Percentiles rank a stretch among this genome's conserved stretches.
Conservation (phyloP, 2,329 filamentous ascomycete species). For the Aspergillus uvarum region DNA sequence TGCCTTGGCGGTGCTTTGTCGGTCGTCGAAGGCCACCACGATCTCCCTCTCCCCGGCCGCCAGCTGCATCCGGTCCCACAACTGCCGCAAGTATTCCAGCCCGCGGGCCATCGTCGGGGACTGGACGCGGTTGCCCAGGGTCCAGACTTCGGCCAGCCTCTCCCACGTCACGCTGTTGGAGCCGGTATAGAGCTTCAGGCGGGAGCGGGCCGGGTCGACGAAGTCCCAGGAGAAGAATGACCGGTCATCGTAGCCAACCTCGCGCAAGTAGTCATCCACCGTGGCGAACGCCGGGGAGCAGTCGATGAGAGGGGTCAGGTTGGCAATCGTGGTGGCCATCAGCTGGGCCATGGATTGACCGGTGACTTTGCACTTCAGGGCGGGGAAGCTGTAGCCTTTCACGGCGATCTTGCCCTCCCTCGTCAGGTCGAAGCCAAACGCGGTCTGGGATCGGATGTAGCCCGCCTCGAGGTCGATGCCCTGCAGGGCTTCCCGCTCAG, state of each 20-base stretch:
- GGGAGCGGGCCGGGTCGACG: too few relatives aligned
- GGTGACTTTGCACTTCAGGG: conserved; percentile 10
- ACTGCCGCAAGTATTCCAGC: neutral
- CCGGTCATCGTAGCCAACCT: too few relatives aligned
- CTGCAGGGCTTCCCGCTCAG: neutral
- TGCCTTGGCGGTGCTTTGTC: neutral
- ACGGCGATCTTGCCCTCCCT: conserved; percentile 7
- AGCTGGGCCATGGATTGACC: neutral
- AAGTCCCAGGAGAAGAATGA: too few relatives aligned
- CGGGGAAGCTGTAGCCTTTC: conserved; percentile 22
- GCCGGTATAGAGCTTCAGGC: too few relatives aligned
- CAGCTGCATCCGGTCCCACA: neutral
- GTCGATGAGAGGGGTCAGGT: neutral
- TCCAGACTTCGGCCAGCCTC: too few relatives aligned
- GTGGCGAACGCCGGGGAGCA: neutral
- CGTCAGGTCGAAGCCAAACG: conserved; percentile 21
- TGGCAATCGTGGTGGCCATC: neutral
- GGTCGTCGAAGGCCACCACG: neutral
- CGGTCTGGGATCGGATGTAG: conserved; percentile 11
- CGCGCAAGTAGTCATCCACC: neutral
- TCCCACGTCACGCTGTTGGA: too few relatives aligned
- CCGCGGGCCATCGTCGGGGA: neutral
- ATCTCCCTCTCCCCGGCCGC: neutral
- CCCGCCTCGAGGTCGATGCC: neutral
- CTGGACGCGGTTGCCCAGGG: neutral